phyloP scores from a whole-genome alignment of 2,329 filamentous ascomycete genomes.

The Microsporum canis region DNA sequence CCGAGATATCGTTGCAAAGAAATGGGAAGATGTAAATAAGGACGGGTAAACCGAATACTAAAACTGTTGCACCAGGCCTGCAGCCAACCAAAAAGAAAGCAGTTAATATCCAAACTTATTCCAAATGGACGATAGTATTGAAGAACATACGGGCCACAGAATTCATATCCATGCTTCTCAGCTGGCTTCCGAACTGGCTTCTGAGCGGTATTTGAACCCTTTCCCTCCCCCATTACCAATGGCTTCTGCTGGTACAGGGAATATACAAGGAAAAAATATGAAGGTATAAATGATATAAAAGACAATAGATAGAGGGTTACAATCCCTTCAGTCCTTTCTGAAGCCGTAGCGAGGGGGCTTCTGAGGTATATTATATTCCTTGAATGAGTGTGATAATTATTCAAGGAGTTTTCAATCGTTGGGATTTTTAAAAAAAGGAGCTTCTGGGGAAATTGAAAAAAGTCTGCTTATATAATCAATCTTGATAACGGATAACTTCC shows the following conservation, averaged over 20 bases:
- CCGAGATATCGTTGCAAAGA: conserved; percentile 81
- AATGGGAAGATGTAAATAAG: conserved; percentile 71
- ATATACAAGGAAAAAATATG: too few relatives aligned
- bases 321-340: neutral
- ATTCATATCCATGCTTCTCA: conserved; percentile 30
- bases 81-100: neutral
- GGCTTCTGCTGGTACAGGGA: neutral
- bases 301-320: too few relatives aligned
- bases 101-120: conserved; percentile 10
- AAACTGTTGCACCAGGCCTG: conserved; percentile 37
- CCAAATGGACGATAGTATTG: neutral
- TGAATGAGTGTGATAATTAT: too few relatives aligned
- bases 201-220: neutral
- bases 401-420: too few relatives aligned
- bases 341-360: neutral
- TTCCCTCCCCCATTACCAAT: neutral
- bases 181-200: neutral
- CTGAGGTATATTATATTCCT: neutral
- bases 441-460: neutral
- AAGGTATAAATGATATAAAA: too few relatives aligned
- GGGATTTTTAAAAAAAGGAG: neutral
- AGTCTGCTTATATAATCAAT: neutral
- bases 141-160: conserved; percentile 34
- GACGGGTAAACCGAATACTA: conserved; percentile 69
- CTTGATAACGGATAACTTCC: neutral